Conservation (phyloP, 176 grass and related monocot genomes). For the Carex cristatella region DNA sequence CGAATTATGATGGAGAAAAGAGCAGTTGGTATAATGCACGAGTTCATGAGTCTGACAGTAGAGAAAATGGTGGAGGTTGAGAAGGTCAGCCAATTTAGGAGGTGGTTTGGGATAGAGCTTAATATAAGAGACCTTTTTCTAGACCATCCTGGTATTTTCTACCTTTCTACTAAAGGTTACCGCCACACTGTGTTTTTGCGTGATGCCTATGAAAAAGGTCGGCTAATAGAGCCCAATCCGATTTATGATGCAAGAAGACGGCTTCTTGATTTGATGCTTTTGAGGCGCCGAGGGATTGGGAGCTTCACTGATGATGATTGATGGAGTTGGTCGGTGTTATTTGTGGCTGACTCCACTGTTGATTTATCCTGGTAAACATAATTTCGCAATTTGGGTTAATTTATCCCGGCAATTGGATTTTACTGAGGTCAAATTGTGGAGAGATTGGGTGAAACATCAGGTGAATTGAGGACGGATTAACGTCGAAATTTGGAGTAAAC, state of each 20-base stretch:
- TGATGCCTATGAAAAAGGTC: conserved; percentile 56
- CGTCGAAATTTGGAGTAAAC: neutral
- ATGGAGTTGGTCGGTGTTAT: neutral
- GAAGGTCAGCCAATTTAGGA: conserved; percentile 84
- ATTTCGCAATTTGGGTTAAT: neutral
- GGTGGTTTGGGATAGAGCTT: conserved; percentile 74
- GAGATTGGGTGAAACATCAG: neutral
- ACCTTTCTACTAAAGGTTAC: conserved; percentile 71
- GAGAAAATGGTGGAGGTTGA: conserved; percentile 97
- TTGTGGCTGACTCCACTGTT: neutral
- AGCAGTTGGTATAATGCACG: conserved; percentile 70
- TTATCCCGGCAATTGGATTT: neutral
- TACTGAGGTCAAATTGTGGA: neutral
- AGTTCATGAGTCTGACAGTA: conserved; percentile 76
- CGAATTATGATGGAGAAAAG: conserved; percentile 79
- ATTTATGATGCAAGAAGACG: conserved; percentile 61
- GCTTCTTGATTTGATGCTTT: conserved; percentile 72
- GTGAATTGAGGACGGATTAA: neutral
- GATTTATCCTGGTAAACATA: neutral
- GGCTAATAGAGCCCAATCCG: conserved; percentile 54
- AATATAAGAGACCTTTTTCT: conserved; percentile 84
- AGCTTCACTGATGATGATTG: conserved; percentile 4
- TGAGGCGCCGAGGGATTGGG: conserved; percentile 46
- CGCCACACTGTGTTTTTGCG: conserved; percentile 71
- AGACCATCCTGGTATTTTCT: conserved; percentile 90